phyloP scores from a whole-genome alignment of 306 rosid genomes.

The Fagus crenata region DNA sequence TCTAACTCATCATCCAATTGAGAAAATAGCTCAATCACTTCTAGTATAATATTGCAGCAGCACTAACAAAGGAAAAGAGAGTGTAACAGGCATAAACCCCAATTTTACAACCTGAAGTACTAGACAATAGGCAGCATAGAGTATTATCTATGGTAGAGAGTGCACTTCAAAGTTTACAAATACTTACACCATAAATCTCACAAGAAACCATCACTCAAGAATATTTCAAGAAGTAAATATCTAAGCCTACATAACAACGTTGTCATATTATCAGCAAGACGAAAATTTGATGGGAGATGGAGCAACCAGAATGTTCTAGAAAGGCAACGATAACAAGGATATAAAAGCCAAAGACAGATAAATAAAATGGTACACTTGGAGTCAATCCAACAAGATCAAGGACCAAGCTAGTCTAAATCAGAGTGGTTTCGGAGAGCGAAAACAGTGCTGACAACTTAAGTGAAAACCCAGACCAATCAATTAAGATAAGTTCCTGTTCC shows the following conservation, averaged over 20 bases:
- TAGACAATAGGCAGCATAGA: neutral
- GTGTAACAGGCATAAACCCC: neutral
- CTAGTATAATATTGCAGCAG: neutral
- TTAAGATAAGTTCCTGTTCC: neutral
- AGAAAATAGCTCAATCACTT: slow-evolving; percentile 1
- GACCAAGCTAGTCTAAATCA: neutral
- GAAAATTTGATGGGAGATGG: neutral
- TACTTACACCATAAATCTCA: neutral
- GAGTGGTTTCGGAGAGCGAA: neutral
- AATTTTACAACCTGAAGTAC: neutral
- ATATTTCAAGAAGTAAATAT: neutral
- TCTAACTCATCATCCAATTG: neutral
- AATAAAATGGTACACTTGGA: neutral
- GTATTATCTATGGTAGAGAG: neutral
- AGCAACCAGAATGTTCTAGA: neutral
- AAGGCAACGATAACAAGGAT: neutral
- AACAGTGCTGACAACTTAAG: neutral
- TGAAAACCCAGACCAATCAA: no score
- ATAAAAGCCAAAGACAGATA: neutral
- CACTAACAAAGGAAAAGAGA: neutral
- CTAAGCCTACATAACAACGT: neutral
- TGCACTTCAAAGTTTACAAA: neutral
- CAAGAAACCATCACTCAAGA: neutral
- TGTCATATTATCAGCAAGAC: neutral
- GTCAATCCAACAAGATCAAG: neutral